A percentile compares a stretch with the other conserved stretches of the same genome.
These are phyloP conservation scores for Verbena officinalis DNA, from an alignment of 257 asterid species.

Conservation along the genomic window DNA sequence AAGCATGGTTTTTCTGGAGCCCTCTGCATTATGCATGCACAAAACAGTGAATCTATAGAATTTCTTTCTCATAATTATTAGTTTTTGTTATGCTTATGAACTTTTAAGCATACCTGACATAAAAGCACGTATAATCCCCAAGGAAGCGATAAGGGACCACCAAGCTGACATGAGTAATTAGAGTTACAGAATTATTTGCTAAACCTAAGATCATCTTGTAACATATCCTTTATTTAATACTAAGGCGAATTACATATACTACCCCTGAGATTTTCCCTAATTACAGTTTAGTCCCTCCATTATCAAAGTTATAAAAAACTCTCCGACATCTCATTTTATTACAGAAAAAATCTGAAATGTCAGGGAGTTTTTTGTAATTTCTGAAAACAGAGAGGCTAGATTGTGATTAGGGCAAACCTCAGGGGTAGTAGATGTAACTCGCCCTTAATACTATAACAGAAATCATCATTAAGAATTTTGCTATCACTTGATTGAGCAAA, in stretches of 20 bases:
- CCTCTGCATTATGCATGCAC: slow-evolving; percentile 54
- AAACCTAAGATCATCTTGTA: no score
- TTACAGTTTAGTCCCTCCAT: no score
- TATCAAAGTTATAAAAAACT: no score
- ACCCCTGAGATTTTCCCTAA: no score
- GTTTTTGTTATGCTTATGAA: background rate
- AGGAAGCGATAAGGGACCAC: slow-evolving; percentile 96
- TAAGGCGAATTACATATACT: no score
- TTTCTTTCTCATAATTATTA: background rate
- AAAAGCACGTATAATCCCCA: slow-evolving; percentile 97
- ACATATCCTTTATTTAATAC: no score
- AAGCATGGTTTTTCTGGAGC: slow-evolving; percentile 89
- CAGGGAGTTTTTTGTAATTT: no score
- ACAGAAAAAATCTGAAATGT: background rate
- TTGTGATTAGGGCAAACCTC: no score
- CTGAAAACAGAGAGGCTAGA: no score
- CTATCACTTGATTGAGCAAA: background rate
- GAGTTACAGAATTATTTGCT: background rate
- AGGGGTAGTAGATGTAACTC: background rate
- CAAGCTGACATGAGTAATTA: slow-evolving; percentile 54
- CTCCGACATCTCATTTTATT: no score
- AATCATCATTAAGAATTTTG: slow-evolving; percentile 11
- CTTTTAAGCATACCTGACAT: slow-evolving; percentile 65
- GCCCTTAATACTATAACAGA: slow-evolving; percentile 9
- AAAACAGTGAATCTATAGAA: background rate